Conservation (phyloP, 2,329 filamentous ascomycete species). For the Ceratocystis variospora region DNA sequence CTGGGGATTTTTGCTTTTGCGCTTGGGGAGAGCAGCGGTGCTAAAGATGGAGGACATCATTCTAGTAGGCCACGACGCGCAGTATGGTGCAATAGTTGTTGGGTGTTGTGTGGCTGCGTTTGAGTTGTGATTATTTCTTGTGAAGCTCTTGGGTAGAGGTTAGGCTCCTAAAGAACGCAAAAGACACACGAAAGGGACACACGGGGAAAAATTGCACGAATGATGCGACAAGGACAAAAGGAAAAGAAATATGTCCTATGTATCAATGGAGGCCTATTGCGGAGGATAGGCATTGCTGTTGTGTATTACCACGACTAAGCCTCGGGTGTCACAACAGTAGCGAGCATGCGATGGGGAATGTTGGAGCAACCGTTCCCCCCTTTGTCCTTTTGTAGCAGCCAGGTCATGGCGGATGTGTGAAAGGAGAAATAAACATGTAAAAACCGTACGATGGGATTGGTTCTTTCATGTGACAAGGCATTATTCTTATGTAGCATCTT, state of each 20-base stretch:
- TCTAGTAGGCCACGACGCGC: neutral
- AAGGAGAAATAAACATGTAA: neutral
- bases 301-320: neutral
- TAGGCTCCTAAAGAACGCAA: too few species aligned
- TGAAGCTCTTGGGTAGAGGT: neutral
- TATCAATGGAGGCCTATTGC: neutral
- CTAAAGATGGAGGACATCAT: conserved; percentile 18
- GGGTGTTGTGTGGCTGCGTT: neutral
- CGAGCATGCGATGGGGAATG: neutral
- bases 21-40: conserved; percentile 11
- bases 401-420: neutral
- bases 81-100: neutral
- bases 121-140: neutral
- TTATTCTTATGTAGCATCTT: neutral
- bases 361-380: neutral
- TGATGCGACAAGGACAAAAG: neutral
- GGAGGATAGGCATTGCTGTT: neutral
- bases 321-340: neutral
- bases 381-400: neutral
- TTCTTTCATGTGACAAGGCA: neutral
- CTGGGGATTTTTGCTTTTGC: neutral
- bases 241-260: neutral
- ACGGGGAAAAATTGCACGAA: too few species aligned
- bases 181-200: too few species aligned
- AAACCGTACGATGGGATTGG: neutral